These are phyloP conservation scores for Phytophthora rubi DNA, from an alignment of 352 stramenopile species.

Conservation along the genomic window DNA sequence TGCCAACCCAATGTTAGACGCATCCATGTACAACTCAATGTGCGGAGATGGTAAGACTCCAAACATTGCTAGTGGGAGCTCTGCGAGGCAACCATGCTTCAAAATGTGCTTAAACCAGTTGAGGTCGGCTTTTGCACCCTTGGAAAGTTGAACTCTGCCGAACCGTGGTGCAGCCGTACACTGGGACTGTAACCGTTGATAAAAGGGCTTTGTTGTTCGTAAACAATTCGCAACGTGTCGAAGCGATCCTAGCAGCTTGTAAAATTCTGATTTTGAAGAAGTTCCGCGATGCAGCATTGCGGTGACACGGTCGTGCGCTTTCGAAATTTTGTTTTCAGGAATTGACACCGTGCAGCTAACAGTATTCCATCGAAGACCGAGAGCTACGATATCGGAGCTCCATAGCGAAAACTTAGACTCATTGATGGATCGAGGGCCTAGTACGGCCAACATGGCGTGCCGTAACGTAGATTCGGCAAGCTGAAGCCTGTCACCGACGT, in stretches of 20 bases:
- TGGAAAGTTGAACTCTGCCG: background rate
- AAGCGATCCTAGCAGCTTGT: slow-evolving; percentile 28
- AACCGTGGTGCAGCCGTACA: slow-evolving; percentile 4
- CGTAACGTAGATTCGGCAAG: slow-evolving; percentile 18
- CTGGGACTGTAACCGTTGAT: slow-evolving; percentile 20
- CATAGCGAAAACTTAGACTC: slow-evolving; percentile 36
- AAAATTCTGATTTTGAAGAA: slow-evolving; percentile 15
- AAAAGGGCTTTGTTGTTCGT: background rate
- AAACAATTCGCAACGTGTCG: slow-evolving; percentile 32
- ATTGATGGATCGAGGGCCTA: slow-evolving; percentile 31
- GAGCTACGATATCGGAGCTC: slow-evolving; percentile 6
- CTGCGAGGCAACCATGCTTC: slow-evolving; percentile 6
- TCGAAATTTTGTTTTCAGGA: slow-evolving; percentile 19
- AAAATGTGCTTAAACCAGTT: slow-evolving; percentile 16
- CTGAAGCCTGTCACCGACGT: background rate
- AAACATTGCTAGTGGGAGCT: slow-evolving; percentile 18
- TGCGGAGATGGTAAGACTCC: background rate
- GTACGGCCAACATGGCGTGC: slow-evolving; percentile 24
- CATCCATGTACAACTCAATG: slow-evolving; percentile 26
- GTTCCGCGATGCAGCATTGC: background rate
- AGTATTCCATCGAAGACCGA: slow-evolving; percentile 25
- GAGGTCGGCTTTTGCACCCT: background rate
- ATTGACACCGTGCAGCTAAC: slow-evolving; percentile 15
- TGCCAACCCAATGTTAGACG: slow-evolving; percentile 6
- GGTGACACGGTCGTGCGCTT: background rate